Percentiles rank a stretch among this genome's conserved stretches.
These are phyloP conservation scores for Zygoascus flipseniorum DNA, from an alignment of 805 yeast genomes.

Conservation along the genomic window DNA sequence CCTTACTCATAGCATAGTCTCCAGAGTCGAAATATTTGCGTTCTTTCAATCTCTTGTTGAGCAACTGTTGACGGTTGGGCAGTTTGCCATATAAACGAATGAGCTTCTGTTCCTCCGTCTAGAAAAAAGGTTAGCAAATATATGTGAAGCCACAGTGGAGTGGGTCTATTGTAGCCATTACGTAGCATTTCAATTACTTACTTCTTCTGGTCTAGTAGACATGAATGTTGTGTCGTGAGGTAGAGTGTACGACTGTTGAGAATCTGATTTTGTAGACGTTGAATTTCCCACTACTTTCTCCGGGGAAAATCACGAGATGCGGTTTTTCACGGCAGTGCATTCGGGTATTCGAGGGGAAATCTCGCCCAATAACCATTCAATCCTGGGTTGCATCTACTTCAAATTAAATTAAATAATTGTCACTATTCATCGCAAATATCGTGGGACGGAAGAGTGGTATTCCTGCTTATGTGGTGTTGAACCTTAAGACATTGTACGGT, in stretches of 20 bases:
- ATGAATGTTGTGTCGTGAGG: background rate
- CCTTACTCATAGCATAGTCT: constrained; percentile 71
- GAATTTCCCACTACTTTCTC: background rate
- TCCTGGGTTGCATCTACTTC: too few relatives aligned
- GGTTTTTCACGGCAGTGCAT: too few relatives aligned
- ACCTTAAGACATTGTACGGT: too few relatives aligned
- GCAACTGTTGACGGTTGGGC: constrained; percentile 71
- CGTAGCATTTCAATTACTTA: background rate
- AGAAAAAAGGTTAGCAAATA: background rate
- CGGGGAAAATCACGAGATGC: background rate
- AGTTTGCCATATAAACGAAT: constrained; percentile 77
- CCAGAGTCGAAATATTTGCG: constrained; percentile 92
- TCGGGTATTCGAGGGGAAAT: too few relatives aligned
- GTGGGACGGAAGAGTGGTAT: too few relatives aligned
- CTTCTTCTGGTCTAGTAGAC: background rate
- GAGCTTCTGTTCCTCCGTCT: constrained; percentile 65
- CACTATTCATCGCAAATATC: too few relatives aligned
- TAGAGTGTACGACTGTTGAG: background rate
- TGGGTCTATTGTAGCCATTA: too few relatives aligned
- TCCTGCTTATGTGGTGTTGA: too few relatives aligned
- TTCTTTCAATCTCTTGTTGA: constrained; percentile 66
- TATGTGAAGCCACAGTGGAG: too few relatives aligned
- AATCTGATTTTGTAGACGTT: too few relatives aligned
- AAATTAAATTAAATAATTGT: too few relatives aligned
- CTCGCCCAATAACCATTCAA: too few relatives aligned